A percentile compares a stretch with the other conserved stretches of the same genome.
These are phyloP conservation scores for Saussurea involucrata DNA, from an alignment of 129 eudicot species.

Conservation along the genomic window DNA sequence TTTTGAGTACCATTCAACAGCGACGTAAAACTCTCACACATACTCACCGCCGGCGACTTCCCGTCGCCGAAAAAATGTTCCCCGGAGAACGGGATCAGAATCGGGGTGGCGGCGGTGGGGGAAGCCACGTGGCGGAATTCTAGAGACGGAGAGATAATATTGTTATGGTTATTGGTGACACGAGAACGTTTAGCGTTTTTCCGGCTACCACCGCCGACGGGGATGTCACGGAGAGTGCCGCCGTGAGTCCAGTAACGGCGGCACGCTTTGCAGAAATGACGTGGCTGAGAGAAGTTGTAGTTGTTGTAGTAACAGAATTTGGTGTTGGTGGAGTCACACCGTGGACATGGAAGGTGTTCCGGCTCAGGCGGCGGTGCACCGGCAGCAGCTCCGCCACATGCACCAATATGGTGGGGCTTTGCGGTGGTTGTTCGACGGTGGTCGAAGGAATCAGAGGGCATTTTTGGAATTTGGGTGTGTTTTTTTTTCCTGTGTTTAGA, in stretches of 20 bases:
- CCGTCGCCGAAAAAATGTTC: conserved; percentile 30
- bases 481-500: too few species aligned
- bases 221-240: conserved; percentile 72
- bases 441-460: conserved; percentile 39
- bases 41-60: conserved; percentile 25
- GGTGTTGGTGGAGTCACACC: conserved; percentile 74
- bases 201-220: conserved; percentile 72
- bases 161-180: neutral
- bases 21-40: conserved; percentile 62
- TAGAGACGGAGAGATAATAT: neutral
- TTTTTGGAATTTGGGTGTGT: conserved; percentile 1
- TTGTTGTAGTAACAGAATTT: conserved; percentile 92
- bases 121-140: conserved; percentile 41
- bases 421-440: conserved; percentile 32
- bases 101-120: conserved; percentile 26
- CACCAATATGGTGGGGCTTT: conserved; percentile 26
- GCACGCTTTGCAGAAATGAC: conserved; percentile 78
- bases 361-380: conserved; percentile 65
- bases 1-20: conserved; percentile 42
- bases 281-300: conserved; percentile 92
- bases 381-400: neutral
- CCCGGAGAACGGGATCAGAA: conserved; percentile 40
- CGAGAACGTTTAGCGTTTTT: conserved; percentile 59
- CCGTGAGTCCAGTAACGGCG: conserved; percentile 86
- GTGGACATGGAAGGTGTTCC: conserved; percentile 77